Conservation (phyloP, 768 basidiomycete genomes). For the Kondoa subrosea region DNA sequence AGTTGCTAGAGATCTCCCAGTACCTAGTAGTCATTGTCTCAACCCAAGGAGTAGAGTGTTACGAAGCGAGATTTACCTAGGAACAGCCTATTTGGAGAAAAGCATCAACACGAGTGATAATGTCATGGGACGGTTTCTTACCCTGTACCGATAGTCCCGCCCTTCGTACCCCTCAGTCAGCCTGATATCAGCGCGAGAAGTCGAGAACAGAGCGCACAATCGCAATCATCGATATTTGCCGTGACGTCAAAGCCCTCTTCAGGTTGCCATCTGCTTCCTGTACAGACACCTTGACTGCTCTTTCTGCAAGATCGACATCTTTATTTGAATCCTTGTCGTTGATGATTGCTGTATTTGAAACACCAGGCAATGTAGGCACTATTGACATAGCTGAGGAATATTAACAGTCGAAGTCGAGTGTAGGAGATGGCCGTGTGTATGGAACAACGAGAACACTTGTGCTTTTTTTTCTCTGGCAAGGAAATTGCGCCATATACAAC, state of each 20-base stretch:
- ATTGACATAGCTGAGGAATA: too few relatives aligned
- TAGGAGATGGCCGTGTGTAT: too few relatives aligned
- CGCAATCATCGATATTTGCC: conserved; percentile 22
- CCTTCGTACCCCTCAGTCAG: conserved; percentile 4
- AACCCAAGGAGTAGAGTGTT: not conserved
- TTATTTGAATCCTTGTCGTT: too few relatives aligned
- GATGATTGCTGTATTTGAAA: too few relatives aligned
- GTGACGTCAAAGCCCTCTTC: not conserved
- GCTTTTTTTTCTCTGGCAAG: too few relatives aligned
- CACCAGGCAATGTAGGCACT: too few relatives aligned
- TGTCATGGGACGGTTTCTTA: not conserved
- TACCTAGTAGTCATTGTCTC: conserved; percentile 12
- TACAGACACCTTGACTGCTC: too few relatives aligned
- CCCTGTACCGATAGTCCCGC: conserved; percentile 19
- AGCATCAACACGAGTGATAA: not conserved
- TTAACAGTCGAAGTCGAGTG: too few relatives aligned
- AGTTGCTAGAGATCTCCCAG: not conserved
- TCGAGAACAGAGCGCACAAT: conserved; percentile 9
- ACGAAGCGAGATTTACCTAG: not conserved
- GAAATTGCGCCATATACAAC: too few relatives aligned
- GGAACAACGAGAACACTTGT: too few relatives aligned
- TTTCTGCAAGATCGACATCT: too few relatives aligned
- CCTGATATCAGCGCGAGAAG: not conserved
- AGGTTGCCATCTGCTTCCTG: not conserved
- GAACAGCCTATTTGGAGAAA: not conserved